These are phyloP conservation scores for Huntiella savannae DNA, from an alignment of 2,329 filamentous ascomycete species.

Conservation along the genomic window DNA sequence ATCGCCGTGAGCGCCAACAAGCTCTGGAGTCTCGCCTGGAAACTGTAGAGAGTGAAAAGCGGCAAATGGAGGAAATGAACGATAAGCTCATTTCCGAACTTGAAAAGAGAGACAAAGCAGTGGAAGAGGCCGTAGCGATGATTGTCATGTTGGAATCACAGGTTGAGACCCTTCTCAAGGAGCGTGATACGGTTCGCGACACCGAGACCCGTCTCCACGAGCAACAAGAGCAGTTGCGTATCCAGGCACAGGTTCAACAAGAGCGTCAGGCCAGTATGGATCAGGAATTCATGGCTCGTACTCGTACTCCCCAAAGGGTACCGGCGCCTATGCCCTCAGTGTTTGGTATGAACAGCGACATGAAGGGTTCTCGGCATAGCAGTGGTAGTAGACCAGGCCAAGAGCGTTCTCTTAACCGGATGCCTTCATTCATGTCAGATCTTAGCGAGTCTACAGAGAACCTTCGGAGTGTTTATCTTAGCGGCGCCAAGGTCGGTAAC, in stretches of 20 bases:
- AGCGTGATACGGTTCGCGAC: slow-evolving; percentile 33
- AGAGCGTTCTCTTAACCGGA: slow-evolving; percentile 25
- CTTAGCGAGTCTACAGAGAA: slow-evolving; percentile 39
- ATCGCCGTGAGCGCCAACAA: slow-evolving; percentile 45
- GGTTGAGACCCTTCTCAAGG: slow-evolving; percentile 32
- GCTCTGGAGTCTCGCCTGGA: slow-evolving; percentile 39
- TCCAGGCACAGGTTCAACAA: not conserved
- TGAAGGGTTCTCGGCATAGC: not conserved
- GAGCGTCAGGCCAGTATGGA: slow-evolving; percentile 9
- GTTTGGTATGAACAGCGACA: slow-evolving; percentile 16
- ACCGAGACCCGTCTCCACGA: slow-evolving; percentile 21
- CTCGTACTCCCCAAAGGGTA: not conserved
- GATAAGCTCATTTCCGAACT: slow-evolving; percentile 39
- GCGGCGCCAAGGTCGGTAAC: slow-evolving; percentile 25
- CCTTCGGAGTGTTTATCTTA: slow-evolving; percentile 38
- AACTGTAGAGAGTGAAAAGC: slow-evolving; percentile 32
- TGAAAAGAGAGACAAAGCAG: slow-evolving; percentile 48
- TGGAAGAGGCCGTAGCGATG: slow-evolving; percentile 51
- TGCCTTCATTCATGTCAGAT: slow-evolving; percentile 48
- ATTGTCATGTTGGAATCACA: slow-evolving; percentile 46
- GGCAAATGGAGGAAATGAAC: slow-evolving; percentile 37
- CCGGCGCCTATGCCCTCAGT: not conserved
- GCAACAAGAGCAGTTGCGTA: slow-evolving; percentile 2
- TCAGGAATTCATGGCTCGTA: slow-evolving; percentile 5
- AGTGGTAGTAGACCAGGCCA: not conserved